These are phyloP conservation scores for Penicillium arizonense DNA, from an alignment of 495 filamentous ascomycete species.

Conservation along the genomic window DNA sequence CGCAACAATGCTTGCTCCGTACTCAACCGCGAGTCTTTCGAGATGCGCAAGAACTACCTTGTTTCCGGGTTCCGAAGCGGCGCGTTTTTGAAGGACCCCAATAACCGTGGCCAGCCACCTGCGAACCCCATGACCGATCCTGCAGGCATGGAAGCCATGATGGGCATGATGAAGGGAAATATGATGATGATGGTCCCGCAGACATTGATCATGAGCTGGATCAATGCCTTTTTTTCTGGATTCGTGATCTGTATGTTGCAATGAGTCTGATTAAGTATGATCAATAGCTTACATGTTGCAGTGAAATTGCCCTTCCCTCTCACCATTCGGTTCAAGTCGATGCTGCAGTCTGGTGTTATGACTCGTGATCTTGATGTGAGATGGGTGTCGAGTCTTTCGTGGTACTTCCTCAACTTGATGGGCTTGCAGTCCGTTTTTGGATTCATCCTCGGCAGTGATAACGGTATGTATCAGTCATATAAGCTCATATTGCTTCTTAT, in stretches of 20 bases:
- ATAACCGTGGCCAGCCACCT: slow-evolving; percentile 78
- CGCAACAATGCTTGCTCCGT: slow-evolving; percentile 76
- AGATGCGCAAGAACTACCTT: slow-evolving; percentile 73
- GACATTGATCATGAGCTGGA: slow-evolving; percentile 99
- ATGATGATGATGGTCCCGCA: slow-evolving; percentile 99
- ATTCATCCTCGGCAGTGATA: slow-evolving; percentile 92
- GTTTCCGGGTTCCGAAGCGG: slow-evolving; percentile 79
- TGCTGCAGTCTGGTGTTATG: slow-evolving; percentile 94
- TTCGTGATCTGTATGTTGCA: slow-evolving; percentile 84
- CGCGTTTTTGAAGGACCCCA: slow-evolving; percentile 84
- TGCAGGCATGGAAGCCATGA: slow-evolving; percentile 98
- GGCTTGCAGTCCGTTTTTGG: slow-evolving; percentile 97
- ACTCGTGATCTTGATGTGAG: slow-evolving; percentile 94
- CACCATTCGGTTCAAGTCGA: slow-evolving; percentile 97
- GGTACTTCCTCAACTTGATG: slow-evolving; percentile 98
- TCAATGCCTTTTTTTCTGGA: slow-evolving; percentile 97
- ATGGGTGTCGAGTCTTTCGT: slow-evolving; percentile 97
- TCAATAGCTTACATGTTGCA: slow-evolving; percentile 33
- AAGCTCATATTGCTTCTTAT: not conserved
- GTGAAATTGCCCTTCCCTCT: slow-evolving; percentile 99
- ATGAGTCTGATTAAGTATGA: not conserved
- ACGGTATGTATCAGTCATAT: slow-evolving; percentile 56
- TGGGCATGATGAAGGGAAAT: slow-evolving; percentile 99
- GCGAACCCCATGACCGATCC: slow-evolving; percentile 96
- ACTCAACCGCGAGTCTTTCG: slow-evolving; percentile 68